Conservation (phyloP, 257 asterid species). For the Nicotiana paniculata region DNA sequence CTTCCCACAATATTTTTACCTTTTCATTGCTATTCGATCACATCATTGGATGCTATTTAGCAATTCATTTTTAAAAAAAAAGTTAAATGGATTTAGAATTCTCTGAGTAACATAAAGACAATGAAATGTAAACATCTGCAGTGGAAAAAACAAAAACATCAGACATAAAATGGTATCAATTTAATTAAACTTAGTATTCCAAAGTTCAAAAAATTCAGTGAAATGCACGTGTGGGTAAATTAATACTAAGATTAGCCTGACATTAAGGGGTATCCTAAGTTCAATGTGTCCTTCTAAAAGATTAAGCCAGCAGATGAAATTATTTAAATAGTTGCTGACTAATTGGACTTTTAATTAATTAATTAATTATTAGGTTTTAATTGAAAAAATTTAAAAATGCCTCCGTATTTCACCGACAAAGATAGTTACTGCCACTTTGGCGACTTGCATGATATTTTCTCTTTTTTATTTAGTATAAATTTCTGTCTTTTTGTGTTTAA, state of each 20-base stretch:
- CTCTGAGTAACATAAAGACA: neutral
- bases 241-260: conserved; percentile 6
- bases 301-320: neutral
- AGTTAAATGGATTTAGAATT: neutral
- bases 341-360: neutral
- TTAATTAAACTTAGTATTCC: conserved; percentile 15
- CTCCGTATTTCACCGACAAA: conserved; percentile 2
- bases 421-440: neutral
- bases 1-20: too few species aligned
- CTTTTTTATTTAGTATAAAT: neutral
- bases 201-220: conserved; percentile 28
- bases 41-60: neutral
- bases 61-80: neutral
- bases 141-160: neutral
- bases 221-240: conserved; percentile 34
- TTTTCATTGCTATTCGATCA: too few species aligned
- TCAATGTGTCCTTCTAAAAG: conserved; percentile 3
- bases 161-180: conserved; percentile 10
- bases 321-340: neutral
- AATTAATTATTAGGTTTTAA: neutral
- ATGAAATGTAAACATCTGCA: neutral
- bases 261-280: conserved; percentile 36
- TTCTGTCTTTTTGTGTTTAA: neutral
- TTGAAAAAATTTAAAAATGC: too few species aligned
- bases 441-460: neutral